Evolutionary conservation across 1,284 basidiomycete genomes (phyloP), one percentile per base, ranked within the genome.

Genomic region (Mycena sp.): DNA sequence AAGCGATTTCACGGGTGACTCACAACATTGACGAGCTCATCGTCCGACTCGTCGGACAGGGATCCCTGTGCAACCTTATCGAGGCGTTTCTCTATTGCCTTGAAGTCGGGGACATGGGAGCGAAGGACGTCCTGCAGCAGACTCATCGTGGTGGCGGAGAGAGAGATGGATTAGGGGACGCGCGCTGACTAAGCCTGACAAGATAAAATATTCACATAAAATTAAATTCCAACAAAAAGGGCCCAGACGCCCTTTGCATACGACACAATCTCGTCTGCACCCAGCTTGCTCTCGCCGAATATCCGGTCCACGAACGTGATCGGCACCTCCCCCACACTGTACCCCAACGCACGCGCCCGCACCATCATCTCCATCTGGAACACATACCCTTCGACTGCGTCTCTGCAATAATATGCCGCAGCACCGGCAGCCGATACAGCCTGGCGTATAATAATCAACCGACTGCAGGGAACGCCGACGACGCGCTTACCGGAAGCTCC

Each of bases 361-460:
- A 95, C 95, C 84, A 96, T 95, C 87, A 96, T 96, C 77, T 97
- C 95, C 95, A 97, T 97, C 81, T 97, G 95, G 82, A 97, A 96
- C 16, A 97, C 95, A 72, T 96, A 97, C 3, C 95, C 95, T 69
- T 93, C 92, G 92, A 94, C 65, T 90, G 86, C 9, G 92, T 94
- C 67, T 90, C 83, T 6, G 88, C 85, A 71, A 97, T 96, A 71
- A 97, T 91, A 69, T 92, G 88, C 54, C 85, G 85, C 61, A 97
- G 82, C 6, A 93, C 94, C 1, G 84, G 83, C 16, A 88, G 77
- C 45, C 92, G 88, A 76, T 96, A 97, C 21, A 97, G 78, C 63
- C 93, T 94, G 68, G 3, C 29, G 60, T 57, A 46, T 41, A 59
- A 21, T n/a, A 6, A 19, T n/a, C 28, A 28, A 29, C 14, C 54